Percentiles rank a stretch among this genome's conserved stretches.
Evolutionary conservation across 768 basidiomycete genomes (phyloP).

Genomic region (Candolleomyces aberdarensis): DNA sequence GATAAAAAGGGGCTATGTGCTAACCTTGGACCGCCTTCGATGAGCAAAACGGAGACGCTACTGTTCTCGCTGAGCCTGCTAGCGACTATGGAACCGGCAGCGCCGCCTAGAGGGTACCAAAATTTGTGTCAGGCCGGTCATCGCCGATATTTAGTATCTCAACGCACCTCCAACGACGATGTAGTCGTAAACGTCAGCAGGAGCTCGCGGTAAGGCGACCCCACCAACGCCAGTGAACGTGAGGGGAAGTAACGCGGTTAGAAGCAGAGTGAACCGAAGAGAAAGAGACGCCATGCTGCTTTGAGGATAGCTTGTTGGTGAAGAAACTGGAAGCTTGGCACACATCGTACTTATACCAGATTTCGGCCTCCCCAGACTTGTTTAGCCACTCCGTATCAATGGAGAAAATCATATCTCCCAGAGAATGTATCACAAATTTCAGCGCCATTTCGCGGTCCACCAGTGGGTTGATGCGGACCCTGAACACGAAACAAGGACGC

Average conservation of each 20-base stretch:
- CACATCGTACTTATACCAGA: too few species aligned
- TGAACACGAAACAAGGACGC: too few species aligned
- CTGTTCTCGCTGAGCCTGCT: constrained; percentile 52
- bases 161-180: constrained; percentile 10
- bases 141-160: too few species aligned
- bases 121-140: too few species aligned
- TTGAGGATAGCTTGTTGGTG: too few species aligned
- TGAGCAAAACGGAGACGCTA: constrained; percentile 41
- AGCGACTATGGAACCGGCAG: constrained; percentile 55
- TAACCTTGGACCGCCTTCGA: constrained; percentile 59
- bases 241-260: not conserved
- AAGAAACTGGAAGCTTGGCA: too few species aligned
- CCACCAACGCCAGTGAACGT: not conserved
- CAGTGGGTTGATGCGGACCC: too few species aligned
- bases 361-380: too few species aligned
- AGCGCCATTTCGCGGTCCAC: too few species aligned
- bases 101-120: constrained; percentile 29
- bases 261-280: not conserved
- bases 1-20: constrained; percentile 6
- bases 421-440: too few species aligned
- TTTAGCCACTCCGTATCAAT: too few species aligned
- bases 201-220: not conserved
- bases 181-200: constrained; percentile 6
- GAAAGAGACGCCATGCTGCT: not conserved
- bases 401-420: too few species aligned